phyloP scores from a whole-genome alignment of 139 green algal species.

The Mesostigma viride region DNA sequence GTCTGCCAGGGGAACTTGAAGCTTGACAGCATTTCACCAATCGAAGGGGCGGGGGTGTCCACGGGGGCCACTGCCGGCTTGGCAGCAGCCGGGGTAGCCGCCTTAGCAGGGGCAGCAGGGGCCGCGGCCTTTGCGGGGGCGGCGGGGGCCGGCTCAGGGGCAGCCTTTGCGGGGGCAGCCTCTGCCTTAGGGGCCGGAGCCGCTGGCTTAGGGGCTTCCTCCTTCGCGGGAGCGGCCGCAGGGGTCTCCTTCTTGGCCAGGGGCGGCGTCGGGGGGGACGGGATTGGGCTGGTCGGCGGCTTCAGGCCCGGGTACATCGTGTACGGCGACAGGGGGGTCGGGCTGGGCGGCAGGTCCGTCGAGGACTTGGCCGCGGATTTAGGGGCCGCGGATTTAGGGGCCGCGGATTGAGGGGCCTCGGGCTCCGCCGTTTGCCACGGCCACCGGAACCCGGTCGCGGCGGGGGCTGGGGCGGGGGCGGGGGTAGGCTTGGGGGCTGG shows the following conservation, averaged over 20 bases:
- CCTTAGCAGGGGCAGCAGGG: no score
- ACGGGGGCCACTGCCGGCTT: no score
- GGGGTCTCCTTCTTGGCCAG: neutral
- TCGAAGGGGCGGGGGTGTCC: no score
- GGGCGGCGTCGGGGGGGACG: neutral
- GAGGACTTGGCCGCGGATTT: constrained; percentile 5
- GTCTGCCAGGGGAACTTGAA: no score
- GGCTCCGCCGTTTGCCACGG: neutral
- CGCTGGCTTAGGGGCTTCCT: neutral
- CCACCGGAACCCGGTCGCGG: neutral
- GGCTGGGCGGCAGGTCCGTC: constrained; percentile 23
- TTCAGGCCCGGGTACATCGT: constrained; percentile 29
- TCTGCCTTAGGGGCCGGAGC: neutral
- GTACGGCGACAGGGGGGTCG: constrained; percentile 28
- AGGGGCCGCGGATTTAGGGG: neutral
- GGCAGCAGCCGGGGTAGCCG: no score
- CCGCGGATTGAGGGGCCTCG: neutral
- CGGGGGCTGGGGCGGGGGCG: no score
- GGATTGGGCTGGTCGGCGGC: constrained; percentile 24
- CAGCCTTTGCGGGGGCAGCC: neutral
- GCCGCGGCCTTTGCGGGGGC: no score
- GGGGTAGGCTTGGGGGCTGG: neutral
- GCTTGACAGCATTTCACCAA: no score
- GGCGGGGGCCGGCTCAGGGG: no score
- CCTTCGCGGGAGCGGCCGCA: no score